Percentiles rank a stretch among this genome's conserved stretches.
These are phyloP conservation scores for Bolboschoenus planiculmis DNA, from an alignment of 176 grass and related monocot species.

Conservation along the genomic window DNA sequence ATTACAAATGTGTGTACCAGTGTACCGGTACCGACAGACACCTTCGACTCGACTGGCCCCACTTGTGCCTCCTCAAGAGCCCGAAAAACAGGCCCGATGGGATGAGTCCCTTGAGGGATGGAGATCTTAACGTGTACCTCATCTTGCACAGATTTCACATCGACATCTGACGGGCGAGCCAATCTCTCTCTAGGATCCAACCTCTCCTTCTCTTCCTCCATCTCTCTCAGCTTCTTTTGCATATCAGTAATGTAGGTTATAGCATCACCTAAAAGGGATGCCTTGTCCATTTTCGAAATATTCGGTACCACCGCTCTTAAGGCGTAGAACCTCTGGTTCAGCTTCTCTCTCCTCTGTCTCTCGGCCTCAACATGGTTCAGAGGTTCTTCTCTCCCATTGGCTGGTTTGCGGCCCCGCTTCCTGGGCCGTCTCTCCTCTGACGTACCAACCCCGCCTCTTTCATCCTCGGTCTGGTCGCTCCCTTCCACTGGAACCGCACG, in stretches of 20 bases:
- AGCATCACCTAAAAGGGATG: constrained; percentile 74
- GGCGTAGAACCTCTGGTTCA: constrained; percentile 91
- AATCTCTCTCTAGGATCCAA: constrained; percentile 30
- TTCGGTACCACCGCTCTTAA: constrained; percentile 86
- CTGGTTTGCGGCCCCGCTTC: constrained; percentile 93
- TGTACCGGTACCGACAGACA: constrained; percentile 36
- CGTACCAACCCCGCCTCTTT: constrained; percentile 43
- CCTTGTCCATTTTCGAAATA: constrained; percentile 99
- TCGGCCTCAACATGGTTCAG: constrained; percentile 97
- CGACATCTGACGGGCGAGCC: constrained; percentile 44
- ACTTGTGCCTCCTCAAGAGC: constrained; percentile 81
- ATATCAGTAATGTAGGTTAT: constrained; percentile 92
- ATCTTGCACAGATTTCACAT: constrained; percentile 74
- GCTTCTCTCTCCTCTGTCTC: constrained; percentile 93
- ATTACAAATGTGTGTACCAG: constrained; percentile 76
- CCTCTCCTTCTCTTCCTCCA: constrained; percentile 66
- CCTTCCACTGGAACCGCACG: constrained; percentile 47
- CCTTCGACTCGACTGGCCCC: constrained; percentile 54
- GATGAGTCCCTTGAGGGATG: constrained; percentile 66
- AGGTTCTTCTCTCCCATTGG: constrained; percentile 90
- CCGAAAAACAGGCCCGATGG: constrained; percentile 54
- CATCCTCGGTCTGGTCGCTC: constrained; percentile 23
- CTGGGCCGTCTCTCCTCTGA: constrained; percentile 69
- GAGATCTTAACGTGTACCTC: constrained; percentile 73
- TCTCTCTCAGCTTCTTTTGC: constrained; percentile 87